Evolutionary conservation across 75 land plant genomes (phyloP), one percentile per base, ranked within the genome.

Genomic region (Cryptomeria japonica): DNA sequence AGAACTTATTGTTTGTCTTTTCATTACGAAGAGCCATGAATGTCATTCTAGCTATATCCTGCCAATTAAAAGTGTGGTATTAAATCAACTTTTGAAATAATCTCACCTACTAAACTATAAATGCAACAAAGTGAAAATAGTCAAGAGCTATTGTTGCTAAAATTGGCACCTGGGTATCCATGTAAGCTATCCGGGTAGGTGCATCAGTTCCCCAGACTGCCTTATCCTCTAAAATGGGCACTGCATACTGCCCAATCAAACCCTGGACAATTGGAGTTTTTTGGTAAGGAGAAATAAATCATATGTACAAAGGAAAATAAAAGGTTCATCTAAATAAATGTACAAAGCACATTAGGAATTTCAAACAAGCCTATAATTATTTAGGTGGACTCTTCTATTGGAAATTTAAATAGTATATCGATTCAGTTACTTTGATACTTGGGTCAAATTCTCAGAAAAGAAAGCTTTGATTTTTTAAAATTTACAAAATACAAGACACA

Each of bases 201-300:
- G 99, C 99, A 95, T 98, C 99, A 28, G 99, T 98, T 91, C 99
- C 99, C 99, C 99, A 98, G n/a, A 98, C 99, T 51, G 97, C 92
- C 86, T 97, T 97, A 87, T 98, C 99, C 89, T 98, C 99, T 68
- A 98, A 91, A 76, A 98, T 94, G 58, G 99, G 99, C 47, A 98
- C 99, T 88, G 99, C 99, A 92, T 97, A 98, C 87, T 98, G 99
- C 88, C 99, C 99, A 82, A 98, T 98, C 70, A 98, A 91, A 15
- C 99, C 99, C 99, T 98, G 91, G 70, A 77, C 53, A 36, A 70
- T 34, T 22, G 72, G 32, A 39, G 84, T 34, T 76, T 76, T 28
- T 42, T 16, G 39, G 32, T 18, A 16, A 32, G 38, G 76, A 42
- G 42, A 41, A 85, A 85, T 28, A 85, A 80, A 53, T 39, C 7